Percentiles rank a stretch among this genome's conserved stretches.
These are phyloP conservation scores for Beauveria sp. DNA, from an alignment of 2,329 filamentous ascomycete genomes.

Conservation along the genomic window DNA sequence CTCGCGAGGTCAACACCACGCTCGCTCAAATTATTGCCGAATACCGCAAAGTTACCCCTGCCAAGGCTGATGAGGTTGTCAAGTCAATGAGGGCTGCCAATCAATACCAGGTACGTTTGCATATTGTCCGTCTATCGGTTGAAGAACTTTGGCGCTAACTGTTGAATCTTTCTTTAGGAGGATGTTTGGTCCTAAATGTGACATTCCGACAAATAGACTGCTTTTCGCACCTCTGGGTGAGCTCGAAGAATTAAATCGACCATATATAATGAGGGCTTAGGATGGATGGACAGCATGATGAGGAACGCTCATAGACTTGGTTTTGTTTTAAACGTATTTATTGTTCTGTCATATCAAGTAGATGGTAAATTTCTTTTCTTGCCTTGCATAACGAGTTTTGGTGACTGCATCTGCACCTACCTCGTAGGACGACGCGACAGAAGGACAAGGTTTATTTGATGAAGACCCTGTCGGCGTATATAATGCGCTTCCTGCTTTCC, in stretches of 20 bases:
- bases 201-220: not conserved
- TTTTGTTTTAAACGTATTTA: conserved; percentile 1
- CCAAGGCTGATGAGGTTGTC: conserved; percentile 91
- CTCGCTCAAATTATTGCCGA: conserved; percentile 80
- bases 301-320: conserved; percentile 4
- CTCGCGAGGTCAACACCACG: conserved; percentile 83
- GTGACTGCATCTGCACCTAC: not conserved
- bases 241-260: not conserved
- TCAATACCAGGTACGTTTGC: conserved; percentile 74
- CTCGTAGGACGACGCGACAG: not conserved
- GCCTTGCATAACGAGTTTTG: not conserved
- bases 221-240: not conserved
- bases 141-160: not conserved
- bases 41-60: conserved; percentile 70
- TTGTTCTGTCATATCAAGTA: conserved; percentile 4
- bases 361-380: not conserved
- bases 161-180: conserved; percentile 40
- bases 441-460: no score
- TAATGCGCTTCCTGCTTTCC: no score
- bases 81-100: conserved; percentile 94
- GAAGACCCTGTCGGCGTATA: no score
- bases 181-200: conserved; percentile 58
- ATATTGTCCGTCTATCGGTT: not conserved
- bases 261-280: conserved; percentile 4
- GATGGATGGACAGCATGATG: not conserved